Evolutionary conservation across 768 basidiomycete genomes (phyloP), one percentile per base, ranked within the genome.

Genomic region (Aureoboletus auriporus): DNA sequence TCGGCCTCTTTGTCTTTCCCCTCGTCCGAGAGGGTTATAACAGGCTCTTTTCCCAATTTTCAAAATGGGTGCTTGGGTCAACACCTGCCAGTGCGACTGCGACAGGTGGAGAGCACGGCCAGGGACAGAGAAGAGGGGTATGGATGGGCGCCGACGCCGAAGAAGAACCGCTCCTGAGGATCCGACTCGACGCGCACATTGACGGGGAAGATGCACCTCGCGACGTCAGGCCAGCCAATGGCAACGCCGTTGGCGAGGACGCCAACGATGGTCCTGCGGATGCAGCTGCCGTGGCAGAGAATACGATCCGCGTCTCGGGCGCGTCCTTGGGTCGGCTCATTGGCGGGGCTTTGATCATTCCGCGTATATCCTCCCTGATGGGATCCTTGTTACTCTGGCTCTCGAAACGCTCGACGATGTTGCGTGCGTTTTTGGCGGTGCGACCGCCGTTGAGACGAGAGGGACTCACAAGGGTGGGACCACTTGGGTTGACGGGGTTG

Each of bases 281-380:
- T 27, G 72, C 56, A 13, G 80, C 70, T 8, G 77, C 67, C 1
- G 83, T 75, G 3, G 82, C 82, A 1, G 77, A 82, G 55, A 76
- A 78, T 52, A 75, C 79, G 36, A 76, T 86, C 45, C 74, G 76
- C 36, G 68, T 82, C 54, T 77, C 79, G 16, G 74, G 78, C 14
- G 71, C 77, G 14, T 81, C 83, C 0, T 59, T 88, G 4, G 87
- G 86, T 1, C 77, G 86, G 11, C 69, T 79, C 56, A 65, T 90
- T 40, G 84, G 82, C 17, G 86, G 87, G 4, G 85, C 87, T 1
- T 67, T 90, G 14, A 67, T 84, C 49, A 72, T 86, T 43, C 88
- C 88, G 0, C 75, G 75, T 8, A 79, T 90, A 54, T 76, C 88
- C 17, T 79, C 69, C 40, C 55, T 71, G 39, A 86, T 87, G 84